phyloP scores from a whole-genome alignment of 2,329 filamentous ascomycete genomes.

The Paracorniculantispora psalliotae region DNA sequence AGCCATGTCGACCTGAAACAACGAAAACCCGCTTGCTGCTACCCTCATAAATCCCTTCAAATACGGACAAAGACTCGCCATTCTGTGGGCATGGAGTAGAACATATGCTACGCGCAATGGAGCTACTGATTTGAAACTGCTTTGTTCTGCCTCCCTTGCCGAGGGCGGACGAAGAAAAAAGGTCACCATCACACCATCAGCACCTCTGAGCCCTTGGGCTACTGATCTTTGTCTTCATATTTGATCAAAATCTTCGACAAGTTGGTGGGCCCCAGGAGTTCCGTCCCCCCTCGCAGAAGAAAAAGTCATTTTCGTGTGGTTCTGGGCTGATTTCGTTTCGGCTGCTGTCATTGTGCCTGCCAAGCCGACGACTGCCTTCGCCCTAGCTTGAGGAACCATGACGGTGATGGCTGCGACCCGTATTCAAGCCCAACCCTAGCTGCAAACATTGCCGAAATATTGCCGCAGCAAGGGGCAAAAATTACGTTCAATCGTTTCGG shows the following conservation, averaged over 20 bases:
- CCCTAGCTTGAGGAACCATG: neutral
- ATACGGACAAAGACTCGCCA: neutral
- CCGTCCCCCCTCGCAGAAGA: neutral
- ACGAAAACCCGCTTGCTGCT: neutral
- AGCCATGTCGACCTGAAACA: neutral
- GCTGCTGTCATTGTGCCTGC: neutral
- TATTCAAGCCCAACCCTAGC: too few species aligned
- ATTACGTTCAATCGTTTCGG: too few species aligned
- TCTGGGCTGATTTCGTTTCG: neutral
- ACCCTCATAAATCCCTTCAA: neutral
- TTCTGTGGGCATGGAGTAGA: neutral
- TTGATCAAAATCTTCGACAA: constrained; percentile 1
- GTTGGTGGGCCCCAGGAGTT: neutral
- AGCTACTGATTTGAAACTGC: neutral
- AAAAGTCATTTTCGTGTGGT: neutral
- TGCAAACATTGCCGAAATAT: too few species aligned
- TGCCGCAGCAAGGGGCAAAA: too few species aligned
- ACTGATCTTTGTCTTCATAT: neutral
- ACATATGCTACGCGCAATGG: neutral
- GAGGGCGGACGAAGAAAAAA: neutral
- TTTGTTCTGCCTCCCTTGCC: neutral
- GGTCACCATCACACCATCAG: neutral
- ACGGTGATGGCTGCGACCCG: too few species aligned
- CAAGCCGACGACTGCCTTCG: neutral
- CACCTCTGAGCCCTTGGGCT: neutral